Evolutionary conservation across 2,329 filamentous ascomycete genomes (phyloP), one percentile per base, ranked within the genome.

Genomic region (Pestalotiopsis sp.): DNA sequence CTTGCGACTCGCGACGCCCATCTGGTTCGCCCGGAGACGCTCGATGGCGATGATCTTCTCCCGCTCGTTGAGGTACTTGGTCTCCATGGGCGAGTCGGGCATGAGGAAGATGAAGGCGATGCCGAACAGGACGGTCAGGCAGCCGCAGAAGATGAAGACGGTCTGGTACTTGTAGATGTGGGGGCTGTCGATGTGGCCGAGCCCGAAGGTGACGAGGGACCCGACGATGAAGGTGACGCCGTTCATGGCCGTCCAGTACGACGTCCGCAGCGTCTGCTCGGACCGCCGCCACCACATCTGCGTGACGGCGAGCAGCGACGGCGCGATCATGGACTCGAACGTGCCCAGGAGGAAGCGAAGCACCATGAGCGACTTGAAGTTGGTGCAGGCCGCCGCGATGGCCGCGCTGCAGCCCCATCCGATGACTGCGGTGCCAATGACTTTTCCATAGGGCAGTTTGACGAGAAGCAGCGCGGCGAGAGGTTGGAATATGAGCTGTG

Each of bases 11-110:
- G 90, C 91, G 17, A 92, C 90, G 0, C 93, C 93, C 69, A 93
- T 93, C 76, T 93, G 89, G 73, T 95, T 95, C 25, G 89, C 84
- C 0, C 92, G 85, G 5, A 95, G 88, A 0, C 93, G 86, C 71
- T 93, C 92, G 31, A 94, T 82, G 0, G 91, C 91, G 57, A 93
- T 84, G 0, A 89, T 77, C 13, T 89, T 88, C 72, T 95, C 93
- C 60, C 88, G 84, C 66, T 91, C 86, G 7, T 82, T 91, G 31
- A 96, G 74, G 68, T 87, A 88, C 14, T 85, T 82, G 0, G 86
- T 86, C 25, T 87, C 83, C 73, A 90, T 85, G 0, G 90, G 90
- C 0, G 88, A 90, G 72, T 92, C 90, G 0, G 90, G 90, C 83
- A 92, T 89, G 65, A 86, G 85, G 20, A 85, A 67, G 77, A 88